Evolutionary conservation across 2,329 filamentous ascomycete species (phyloP), one percentile per base, ranked within the genome.

Genomic region (Ophiocordyceps camponoti-saundersi): DNA sequence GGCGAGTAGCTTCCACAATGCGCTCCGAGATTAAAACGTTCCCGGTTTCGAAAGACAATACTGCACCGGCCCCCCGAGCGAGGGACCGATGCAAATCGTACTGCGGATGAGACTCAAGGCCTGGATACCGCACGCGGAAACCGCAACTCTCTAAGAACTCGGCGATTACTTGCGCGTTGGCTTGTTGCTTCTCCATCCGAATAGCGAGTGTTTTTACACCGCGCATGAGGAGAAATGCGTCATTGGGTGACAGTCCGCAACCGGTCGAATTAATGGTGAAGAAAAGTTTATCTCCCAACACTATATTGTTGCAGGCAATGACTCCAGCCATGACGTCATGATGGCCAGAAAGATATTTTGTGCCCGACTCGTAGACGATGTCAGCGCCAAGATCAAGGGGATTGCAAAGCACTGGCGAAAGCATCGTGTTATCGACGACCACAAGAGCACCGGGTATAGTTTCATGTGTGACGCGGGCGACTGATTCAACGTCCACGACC

Each of bases 321-420:
- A 98, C 88, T 52, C 93, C 92, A 11, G 92, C 92, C 92, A 98
- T 98, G 60, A 98, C 83, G 61, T 98, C 93, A 70, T 98, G 92
- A 63, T 98, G 92, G 30, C 92, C 92, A 1, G 89, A 96, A 6
- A 98, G 74, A 59, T 98, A 98, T 65, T 98, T 98, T 22, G 92
- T 98, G 48, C 92, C 92, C 23, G 85, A 94, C 68, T 98, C 92
- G 65, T 98, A 98, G 48, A 94, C 87, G 54, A 98, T 84, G 58
- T 98, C 92, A 16, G 90, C 89, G 48, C 93, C 92, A 26, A 96
- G 74, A 50, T 96, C 90, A 18, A 98, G 77, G 6, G 92, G 92
- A 66, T 95, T 96, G 58, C 82, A 82, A 8, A 98, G 79, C 70
- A 95, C 82, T 12, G 92, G 92, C 2, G 89, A 95, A 53, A 98